phyloP scores from a whole-genome alignment of 345 rosid species.

The Nephelium lappaceum region DNA sequence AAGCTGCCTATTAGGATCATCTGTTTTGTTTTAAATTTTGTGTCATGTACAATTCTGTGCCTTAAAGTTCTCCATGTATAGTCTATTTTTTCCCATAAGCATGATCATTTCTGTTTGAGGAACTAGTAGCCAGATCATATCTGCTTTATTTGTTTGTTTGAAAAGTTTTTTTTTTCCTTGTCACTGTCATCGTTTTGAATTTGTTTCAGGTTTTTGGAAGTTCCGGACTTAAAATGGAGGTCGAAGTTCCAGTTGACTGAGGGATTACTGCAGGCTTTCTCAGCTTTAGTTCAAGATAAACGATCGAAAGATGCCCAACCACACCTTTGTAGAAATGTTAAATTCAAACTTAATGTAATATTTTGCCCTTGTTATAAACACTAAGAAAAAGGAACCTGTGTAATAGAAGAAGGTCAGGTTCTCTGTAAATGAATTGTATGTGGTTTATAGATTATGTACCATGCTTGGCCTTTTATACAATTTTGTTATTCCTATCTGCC shows the following conservation, averaged over 20 bases:
- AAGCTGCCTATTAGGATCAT: neutral
- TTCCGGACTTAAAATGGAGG: slow-evolving; percentile 56
- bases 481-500: neutral
- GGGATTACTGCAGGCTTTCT: neutral
- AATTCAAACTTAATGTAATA: neutral
- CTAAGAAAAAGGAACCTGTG: slow-evolving; percentile 3
- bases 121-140: neutral
- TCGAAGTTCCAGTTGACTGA: slow-evolving; percentile 66
- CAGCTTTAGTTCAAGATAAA: neutral
- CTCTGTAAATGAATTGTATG: slow-evolving; percentile 10
- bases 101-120: neutral
- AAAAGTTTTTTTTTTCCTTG: neutral
- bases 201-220: slow-evolving; percentile 48
- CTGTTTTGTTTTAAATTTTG: neutral
- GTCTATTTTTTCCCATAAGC: neutral
- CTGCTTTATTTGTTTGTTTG: neutral
- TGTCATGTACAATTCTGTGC: neutral
- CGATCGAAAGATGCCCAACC: neutral
- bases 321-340: slow-evolving; percentile 2
- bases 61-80: neutral
- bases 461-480: neutral
- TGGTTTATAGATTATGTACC: neutral
- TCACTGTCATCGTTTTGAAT: neutral
- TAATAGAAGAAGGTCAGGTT: slow-evolving; percentile 7
- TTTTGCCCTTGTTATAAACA: slow-evolving; percentile 1